Percentiles rank a stretch among this genome's conserved stretches.
These are phyloP conservation scores for Viridothelium virens DNA, from an alignment of 495 filamentous ascomycete genomes.

Conservation along the genomic window DNA sequence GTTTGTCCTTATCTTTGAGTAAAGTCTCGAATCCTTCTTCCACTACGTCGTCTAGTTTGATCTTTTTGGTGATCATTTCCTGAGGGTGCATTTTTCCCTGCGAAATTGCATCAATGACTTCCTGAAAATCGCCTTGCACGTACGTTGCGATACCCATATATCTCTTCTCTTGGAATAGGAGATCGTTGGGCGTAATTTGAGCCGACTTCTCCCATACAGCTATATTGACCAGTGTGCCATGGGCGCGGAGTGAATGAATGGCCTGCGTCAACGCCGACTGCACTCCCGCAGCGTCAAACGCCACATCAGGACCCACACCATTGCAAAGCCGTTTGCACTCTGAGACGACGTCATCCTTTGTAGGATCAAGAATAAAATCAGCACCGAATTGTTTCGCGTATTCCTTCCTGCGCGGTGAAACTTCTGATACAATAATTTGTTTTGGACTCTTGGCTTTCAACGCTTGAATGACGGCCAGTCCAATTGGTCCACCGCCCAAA, in stretches of 20 bases:
- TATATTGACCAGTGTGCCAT: conserved; percentile 55
- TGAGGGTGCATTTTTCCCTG: conserved; percentile 45
- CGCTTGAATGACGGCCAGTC: conserved; percentile 52
- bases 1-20: conserved; percentile 49
- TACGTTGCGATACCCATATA: conserved; percentile 51
- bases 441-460: conserved; percentile 44
- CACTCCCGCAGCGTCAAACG: conserved; percentile 54
- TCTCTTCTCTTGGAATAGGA: conserved; percentile 51
- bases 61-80: conserved; percentile 53
- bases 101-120: conserved; percentile 47
- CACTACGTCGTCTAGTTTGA: conserved; percentile 47
- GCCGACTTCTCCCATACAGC: conserved; percentile 53
- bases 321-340: conserved; percentile 41
- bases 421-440: conserved; percentile 52
- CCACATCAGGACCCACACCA: conserved; percentile 46
- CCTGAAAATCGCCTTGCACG: conserved; percentile 46
- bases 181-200: conserved; percentile 43
- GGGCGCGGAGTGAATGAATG: conserved; percentile 41
- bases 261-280: conserved; percentile 45
- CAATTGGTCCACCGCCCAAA: conserved; percentile 56
- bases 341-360: conserved; percentile 44
- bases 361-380: conserved; percentile 48
- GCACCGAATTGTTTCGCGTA: conserved; percentile 49
- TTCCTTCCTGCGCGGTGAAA: conserved; percentile 42
- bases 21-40: conserved; percentile 51